Percentiles rank a stretch among this genome's conserved stretches.
Evolutionary conservation across 2,329 filamentous ascomycete species (phyloP).

Genomic region (Fusarium musae): DNA sequence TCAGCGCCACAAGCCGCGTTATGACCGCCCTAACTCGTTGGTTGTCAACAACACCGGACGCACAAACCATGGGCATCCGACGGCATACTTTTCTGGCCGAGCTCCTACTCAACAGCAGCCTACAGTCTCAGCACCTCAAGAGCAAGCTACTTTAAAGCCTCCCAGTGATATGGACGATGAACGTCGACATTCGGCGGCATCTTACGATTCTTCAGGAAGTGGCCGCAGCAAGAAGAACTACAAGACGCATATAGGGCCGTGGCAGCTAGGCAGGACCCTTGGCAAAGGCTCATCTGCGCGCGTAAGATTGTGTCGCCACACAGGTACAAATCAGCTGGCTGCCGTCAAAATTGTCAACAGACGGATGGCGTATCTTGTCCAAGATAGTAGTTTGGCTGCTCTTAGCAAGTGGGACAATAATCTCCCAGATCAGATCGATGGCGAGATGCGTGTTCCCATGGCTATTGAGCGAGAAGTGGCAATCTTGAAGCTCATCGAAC

Average conservation of each 20-base stretch:
- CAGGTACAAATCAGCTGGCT: conserved; percentile 79
- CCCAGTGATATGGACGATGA: conserved; percentile 48
- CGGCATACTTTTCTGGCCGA: conserved; percentile 33
- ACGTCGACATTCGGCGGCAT: conserved; percentile 55
- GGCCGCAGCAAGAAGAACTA: conserved; percentile 55
- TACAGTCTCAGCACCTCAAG: conserved; percentile 30
- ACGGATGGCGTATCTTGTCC: conserved; percentile 79
- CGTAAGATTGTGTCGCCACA: conserved; percentile 86
- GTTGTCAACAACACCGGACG: conserved; percentile 24
- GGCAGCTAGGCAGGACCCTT: conserved; percentile 89
- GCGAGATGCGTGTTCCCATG: conserved; percentile 80
- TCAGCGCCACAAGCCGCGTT: conserved; percentile 47
- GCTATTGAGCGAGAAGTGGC: conserved; percentile 95
- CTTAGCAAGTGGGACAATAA: conserved; percentile 78
- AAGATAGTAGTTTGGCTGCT: conserved; percentile 86
- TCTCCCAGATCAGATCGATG: conserved; percentile 64
- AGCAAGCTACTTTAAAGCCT: conserved; percentile 39
- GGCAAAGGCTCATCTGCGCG: conserved; percentile 91
- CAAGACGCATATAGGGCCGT: conserved; percentile 88
- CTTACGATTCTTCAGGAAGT: conserved; percentile 55
- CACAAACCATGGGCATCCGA: conserved; percentile 25
- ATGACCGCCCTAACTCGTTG: conserved; percentile 38
- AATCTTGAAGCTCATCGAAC: conserved; percentile 95
- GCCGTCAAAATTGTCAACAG: conserved; percentile 97
- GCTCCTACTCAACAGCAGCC: conserved; percentile 18